These are phyloP conservation scores for Candida methanosorbosa DNA, from an alignment of 805 yeast genomes.

Conservation along the genomic window DNA sequence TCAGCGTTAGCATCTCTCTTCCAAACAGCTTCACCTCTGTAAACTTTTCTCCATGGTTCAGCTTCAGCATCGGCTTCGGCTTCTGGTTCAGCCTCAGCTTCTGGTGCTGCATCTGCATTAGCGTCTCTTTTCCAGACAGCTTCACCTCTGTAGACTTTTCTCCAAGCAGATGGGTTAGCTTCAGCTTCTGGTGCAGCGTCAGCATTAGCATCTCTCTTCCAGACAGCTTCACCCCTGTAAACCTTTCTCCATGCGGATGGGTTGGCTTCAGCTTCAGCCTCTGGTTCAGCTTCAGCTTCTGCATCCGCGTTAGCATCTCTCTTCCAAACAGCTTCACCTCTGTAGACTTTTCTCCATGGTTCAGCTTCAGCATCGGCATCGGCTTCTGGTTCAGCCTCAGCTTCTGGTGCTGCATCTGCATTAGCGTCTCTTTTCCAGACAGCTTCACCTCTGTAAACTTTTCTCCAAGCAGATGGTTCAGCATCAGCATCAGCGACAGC, in stretches of 20 bases:
- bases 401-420: slow-evolving; percentile 15
- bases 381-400: slow-evolving; percentile 11
- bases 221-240: slow-evolving; percentile 5
- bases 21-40: slow-evolving; percentile 10
- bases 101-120: slow-evolving; percentile 12
- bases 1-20: slow-evolving; percentile 25
- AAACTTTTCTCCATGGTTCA: too few relatives aligned
- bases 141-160: slow-evolving; percentile 8
- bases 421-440: slow-evolving; percentile 22
- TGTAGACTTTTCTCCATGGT: slow-evolving; percentile 3
- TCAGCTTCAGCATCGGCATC: slow-evolving; percentile 15
- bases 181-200: too few relatives aligned
- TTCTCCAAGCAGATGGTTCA: slow-evolving; percentile 2
- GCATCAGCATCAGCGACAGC: slow-evolving; percentile 12
- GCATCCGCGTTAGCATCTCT: slow-evolving; percentile 24
- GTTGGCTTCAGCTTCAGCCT: slow-evolving; percentile 8
- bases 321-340: slow-evolving; percentile 14
- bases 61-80: too few relatives aligned
- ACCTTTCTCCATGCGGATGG: too few relatives aligned
- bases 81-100: too few relatives aligned
- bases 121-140: slow-evolving; percentile 18
- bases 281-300: slow-evolving; percentile 9
- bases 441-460: slow-evolving; percentile 5
- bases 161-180: too few relatives aligned
- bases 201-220: slow-evolving; percentile 11